Evolutionary conservation across 139 green algal genomes (phyloP), one percentile per base, ranked within the genome.

Genomic region (Picochlorum sp.): DNA sequence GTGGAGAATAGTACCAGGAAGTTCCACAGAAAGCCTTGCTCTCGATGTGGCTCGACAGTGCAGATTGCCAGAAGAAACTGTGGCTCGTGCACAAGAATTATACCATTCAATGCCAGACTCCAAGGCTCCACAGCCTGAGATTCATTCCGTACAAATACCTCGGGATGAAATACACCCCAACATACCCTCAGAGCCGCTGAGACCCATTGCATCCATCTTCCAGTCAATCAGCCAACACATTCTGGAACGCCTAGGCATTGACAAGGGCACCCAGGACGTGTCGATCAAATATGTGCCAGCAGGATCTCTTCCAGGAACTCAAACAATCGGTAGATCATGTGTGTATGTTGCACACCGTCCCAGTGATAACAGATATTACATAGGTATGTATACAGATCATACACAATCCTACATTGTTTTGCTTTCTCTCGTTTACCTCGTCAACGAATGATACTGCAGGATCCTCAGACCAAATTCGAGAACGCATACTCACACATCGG

Each of bases 1-100:
- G 4, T 84, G 77, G 77, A 68, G 71, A 28, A 77, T 88, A 18
- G 65, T 80, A 26, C 51, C 55, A 8, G 82, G 82, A 10, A 56
- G 45, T 21, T 77, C 71, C 70, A 75, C 51, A 18, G 75, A 85
- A 62, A 81, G 69, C 66, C 67, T 88, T 41, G 82, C 82, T 4
- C 61, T 88, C 57, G 71, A 83, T 51, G 79, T 84, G 9, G 82
- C 82, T 6, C 6, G 44, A 10, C 60, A 72, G 7, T 76, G 65
- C 16, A 30, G 71, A 4, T 18, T 88, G 55, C 76, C 72, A 6
- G 14, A 52, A 0, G 9, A 21, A 0, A 63, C 80, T 30, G 28
- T 83, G 44, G 24, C 20, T 2, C 60, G 78, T 0, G 78, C 78
- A 1, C 69, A 56, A 4, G 8, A 69, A 24, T 56, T 81, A 18